Conservation (phyloP, 164 flowering plant species). For the Piper betle region DNA sequence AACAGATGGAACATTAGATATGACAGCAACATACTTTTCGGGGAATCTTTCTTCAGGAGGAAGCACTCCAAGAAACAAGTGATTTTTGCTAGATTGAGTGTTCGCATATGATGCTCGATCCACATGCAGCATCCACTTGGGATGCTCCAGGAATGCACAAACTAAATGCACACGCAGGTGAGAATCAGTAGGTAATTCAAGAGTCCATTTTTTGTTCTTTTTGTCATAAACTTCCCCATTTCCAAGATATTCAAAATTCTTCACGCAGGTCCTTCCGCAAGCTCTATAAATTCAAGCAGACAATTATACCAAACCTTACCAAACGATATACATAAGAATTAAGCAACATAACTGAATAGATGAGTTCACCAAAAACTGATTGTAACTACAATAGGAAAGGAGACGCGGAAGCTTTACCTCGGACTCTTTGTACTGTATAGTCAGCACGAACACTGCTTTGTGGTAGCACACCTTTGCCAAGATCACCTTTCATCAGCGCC, state of each 20-base stretch:
- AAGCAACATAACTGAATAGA: no score
- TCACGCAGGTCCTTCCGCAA: slow-evolving; percentile 93
- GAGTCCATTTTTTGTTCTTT: slow-evolving; percentile 72
- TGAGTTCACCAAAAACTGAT: neutral
- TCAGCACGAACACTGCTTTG: slow-evolving; percentile 79
- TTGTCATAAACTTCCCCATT: slow-evolving; percentile 76
- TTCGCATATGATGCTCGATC: slow-evolving; percentile 75
- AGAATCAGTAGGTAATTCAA: slow-evolving; percentile 86
- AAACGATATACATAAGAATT: neutral
- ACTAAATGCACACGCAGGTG: slow-evolving; percentile 79
- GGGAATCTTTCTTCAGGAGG: slow-evolving; percentile 95
- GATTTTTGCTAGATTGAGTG: slow-evolving; percentile 87
- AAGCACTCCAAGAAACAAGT: slow-evolving; percentile 70
- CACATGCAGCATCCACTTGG: slow-evolving; percentile 91
- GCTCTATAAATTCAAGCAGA: slow-evolving; percentile 30
- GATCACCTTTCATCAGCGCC: slow-evolving; percentile 86
- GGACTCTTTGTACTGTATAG: slow-evolving; percentile 70
- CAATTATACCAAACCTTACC: neutral
- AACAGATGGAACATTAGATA: slow-evolving; percentile 55
- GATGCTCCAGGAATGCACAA: slow-evolving; percentile 90
- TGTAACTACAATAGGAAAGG: neutral
- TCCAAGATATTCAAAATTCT: slow-evolving; percentile 78
- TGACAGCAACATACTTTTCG: slow-evolving; percentile 68
- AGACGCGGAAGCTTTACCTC: slow-evolving; percentile 26
- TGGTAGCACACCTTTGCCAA: slow-evolving; percentile 81